Percentiles rank a stretch among this genome's conserved stretches.
Conservation (phyloP, 1,284 basidiomycete species). For the Heterobasidion annosum region DNA sequence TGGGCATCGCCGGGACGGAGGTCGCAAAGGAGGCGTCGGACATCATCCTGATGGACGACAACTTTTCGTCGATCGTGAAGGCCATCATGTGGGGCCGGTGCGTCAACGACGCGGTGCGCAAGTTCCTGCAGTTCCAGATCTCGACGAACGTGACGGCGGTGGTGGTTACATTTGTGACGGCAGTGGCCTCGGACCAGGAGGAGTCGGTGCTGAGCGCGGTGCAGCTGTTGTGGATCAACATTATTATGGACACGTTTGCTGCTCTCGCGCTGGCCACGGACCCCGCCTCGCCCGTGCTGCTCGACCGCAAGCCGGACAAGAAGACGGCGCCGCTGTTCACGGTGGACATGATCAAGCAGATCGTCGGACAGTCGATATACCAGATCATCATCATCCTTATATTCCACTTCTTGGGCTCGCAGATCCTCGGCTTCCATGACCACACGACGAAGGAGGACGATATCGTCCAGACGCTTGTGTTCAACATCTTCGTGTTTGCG, state of each 20-base stretch:
- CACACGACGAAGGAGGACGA: slow-evolving; percentile 25
- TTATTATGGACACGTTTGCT: slow-evolving; percentile 98
- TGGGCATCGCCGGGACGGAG: slow-evolving; percentile 98
- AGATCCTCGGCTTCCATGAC: slow-evolving; percentile 59
- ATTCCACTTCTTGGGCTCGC: slow-evolving; percentile 80
- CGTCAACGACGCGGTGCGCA: slow-evolving; percentile 95
- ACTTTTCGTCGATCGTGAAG: slow-evolving; percentile 92
- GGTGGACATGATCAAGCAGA: slow-evolving; percentile 93
- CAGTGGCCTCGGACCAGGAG: slow-evolving; percentile 73
- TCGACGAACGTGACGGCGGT: slow-evolving; percentile 96
- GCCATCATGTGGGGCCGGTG: slow-evolving; percentile 99
- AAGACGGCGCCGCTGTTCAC: slow-evolving; percentile 85
- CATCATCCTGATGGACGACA: slow-evolving; percentile 98
- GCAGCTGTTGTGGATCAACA: slow-evolving; percentile 95
- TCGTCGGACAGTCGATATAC: slow-evolving; percentile 83
- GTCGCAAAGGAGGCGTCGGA: slow-evolving; percentile 99
- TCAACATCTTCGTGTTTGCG: slow-evolving; percentile 96
- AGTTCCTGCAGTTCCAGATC: slow-evolving; percentile 98
- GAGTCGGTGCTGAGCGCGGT: slow-evolving; percentile 88
- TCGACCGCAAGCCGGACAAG: slow-evolving; percentile 87
- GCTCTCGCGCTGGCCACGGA: slow-evolving; percentile 96
- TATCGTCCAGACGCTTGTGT: slow-evolving; percentile 80
- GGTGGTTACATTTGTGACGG: slow-evolving; percentile 87
- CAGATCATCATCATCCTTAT: slow-evolving; percentile 81
- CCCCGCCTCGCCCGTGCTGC: slow-evolving; percentile 74